phyloP scores from a whole-genome alignment of 139 green algal genomes.

The Pleodorina starrii region DNA sequence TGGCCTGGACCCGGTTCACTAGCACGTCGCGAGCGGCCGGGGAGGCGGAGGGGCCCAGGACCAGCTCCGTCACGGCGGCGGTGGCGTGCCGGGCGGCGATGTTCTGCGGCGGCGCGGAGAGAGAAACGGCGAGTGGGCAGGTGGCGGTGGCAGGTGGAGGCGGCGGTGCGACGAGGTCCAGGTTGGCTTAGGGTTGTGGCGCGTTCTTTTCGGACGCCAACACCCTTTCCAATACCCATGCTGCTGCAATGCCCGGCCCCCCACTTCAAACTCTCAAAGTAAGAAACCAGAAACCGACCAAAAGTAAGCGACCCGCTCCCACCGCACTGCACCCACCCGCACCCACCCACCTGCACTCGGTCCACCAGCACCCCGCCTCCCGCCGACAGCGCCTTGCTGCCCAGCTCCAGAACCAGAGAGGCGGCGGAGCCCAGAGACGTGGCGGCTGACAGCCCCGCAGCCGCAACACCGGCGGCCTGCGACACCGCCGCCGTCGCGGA shows the following conservation, averaged over 20 bases:
- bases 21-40: background rate
- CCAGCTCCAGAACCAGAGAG: slow-evolving; percentile 7
- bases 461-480: background rate
- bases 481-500: background rate
- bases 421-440: background rate
- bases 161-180: too few relatives aligned
- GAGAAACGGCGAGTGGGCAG: too few relatives aligned
- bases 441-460: background rate
- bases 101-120: background rate
- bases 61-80: background rate
- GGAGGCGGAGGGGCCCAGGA: slow-evolving; percentile 10
- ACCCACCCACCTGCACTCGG: background rate
- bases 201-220: too few relatives aligned
- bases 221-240: too few relatives aligned
- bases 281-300: too few relatives aligned
- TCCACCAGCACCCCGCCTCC: background rate
- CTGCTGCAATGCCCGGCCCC: too few relatives aligned
- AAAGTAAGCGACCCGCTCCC: too few relatives aligned
- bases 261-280: too few relatives aligned
- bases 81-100: background rate
- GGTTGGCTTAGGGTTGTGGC: too few relatives aligned
- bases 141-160: too few relatives aligned
- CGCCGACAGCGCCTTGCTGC: background rate
- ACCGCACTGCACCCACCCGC: too few relatives aligned
- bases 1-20: slow-evolving; percentile 16